Evolutionary conservation across 371 early-diverging fungal species (phyloP).

Genomic region (Mucor velutinosus): DNA sequence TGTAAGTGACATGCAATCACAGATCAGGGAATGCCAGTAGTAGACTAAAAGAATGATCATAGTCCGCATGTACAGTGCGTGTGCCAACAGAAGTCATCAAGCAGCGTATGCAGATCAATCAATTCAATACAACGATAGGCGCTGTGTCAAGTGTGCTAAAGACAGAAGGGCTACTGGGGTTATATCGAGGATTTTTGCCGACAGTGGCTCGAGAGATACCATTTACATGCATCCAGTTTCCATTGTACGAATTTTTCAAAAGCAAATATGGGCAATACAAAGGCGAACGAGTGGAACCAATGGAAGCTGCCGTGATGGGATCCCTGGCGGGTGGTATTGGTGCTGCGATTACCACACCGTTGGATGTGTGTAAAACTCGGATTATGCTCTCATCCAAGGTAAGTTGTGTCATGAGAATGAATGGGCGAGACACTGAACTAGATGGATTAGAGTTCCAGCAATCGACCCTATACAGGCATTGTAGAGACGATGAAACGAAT

Average conservation of each 20-base stretch:
- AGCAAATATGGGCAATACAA: conserved; percentile 45
- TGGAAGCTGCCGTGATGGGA: conserved; percentile 87
- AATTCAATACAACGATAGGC: conserved; percentile 59
- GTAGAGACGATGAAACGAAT: conserved; percentile 73
- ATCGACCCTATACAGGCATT: conserved; percentile 66
- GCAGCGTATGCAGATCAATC: conserved; percentile 92
- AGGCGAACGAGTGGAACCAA: conserved; percentile 58
- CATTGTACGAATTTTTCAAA: conserved; percentile 91
- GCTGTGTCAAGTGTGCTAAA: conserved; percentile 63
- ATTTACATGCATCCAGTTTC: conserved; percentile 95
- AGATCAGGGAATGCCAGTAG: not conserved
- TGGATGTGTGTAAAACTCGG: conserved; percentile 92
- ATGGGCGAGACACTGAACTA: not conserved
- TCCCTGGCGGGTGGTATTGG: conserved; percentile 90
- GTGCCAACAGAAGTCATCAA: conserved; percentile 97
- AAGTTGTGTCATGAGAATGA: not conserved
- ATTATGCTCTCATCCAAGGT: conserved; percentile 83
- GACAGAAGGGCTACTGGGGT: conserved; percentile 80
- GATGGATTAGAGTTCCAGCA: not conserved
- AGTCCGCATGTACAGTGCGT: conserved; percentile 90
- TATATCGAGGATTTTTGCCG: conserved; percentile 90
- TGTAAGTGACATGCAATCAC: conserved; percentile 46
- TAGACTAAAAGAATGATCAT: not conserved
- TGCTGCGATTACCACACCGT: conserved; percentile 89
- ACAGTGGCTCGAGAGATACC: conserved; percentile 93